A percentile compares a stretch with the other conserved stretches of the same genome.
phyloP scores from a whole-genome alignment of 148 eudicot species.

The Simmondsia chinensis region DNA sequence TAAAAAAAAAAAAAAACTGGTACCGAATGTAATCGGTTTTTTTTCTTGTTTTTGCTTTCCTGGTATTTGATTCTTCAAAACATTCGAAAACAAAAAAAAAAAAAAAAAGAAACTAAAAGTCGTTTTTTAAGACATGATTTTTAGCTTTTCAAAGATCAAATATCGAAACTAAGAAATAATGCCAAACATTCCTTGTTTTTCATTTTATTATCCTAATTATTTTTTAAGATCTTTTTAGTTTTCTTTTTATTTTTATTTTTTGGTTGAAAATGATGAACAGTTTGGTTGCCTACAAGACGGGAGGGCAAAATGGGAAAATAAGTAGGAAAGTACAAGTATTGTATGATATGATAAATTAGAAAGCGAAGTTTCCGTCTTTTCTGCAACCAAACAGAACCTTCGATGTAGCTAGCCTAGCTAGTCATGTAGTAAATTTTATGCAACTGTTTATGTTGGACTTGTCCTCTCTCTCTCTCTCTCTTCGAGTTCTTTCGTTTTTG shows the following conservation, averaged over 20 bases:
- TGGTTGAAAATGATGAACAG: slow-evolving; percentile 14
- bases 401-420: neutral
- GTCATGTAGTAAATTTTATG: neutral
- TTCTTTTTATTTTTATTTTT: slow-evolving; percentile 1
- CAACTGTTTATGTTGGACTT: slow-evolving; percentile 9
- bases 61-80: no score
- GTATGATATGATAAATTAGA: neutral
- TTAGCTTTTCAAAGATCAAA: neutral
- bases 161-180: no score
- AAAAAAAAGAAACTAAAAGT: neutral
- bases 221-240: slow-evolving; percentile 2
- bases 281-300: slow-evolving; percentile 53
- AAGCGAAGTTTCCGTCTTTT: slow-evolving; percentile 29
- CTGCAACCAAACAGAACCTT: slow-evolving; percentile 32
- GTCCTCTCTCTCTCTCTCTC: slow-evolving; percentile 1
- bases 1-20: no score
- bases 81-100: no score
- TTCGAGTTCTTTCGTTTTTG: no score
- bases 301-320: neutral
- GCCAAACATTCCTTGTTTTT: neutral
- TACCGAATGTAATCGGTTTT: no score
- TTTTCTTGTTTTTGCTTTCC: neutral
- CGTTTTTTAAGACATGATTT: neutral
- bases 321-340: neutral
- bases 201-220: neutral